A percentile compares a stretch with the other conserved stretches of the same genome.
Conservation (phyloP, 176 grass and related monocot species). For the Eremochloa ophiuroides region DNA sequence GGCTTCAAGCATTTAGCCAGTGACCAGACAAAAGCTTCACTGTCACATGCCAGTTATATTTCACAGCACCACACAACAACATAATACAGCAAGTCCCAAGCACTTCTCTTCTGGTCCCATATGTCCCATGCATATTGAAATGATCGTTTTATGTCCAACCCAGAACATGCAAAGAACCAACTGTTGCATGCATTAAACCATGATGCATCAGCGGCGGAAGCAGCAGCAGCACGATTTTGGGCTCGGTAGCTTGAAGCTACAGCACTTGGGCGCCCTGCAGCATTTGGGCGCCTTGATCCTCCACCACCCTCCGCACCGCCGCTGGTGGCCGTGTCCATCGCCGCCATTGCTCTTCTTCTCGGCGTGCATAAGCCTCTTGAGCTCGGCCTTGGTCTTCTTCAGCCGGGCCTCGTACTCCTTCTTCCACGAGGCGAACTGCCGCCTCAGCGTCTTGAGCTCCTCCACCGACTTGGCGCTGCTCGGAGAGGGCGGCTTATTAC, state of each 20-base stretch:
- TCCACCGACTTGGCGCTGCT: conserved; percentile 15
- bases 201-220: conserved; percentile 8
- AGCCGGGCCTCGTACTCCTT: conserved; percentile 42
- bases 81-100: no score
- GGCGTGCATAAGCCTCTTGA: conserved; percentile 12
- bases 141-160: neutral
- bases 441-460: conserved; percentile 38
- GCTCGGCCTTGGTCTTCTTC: conserved; percentile 30
- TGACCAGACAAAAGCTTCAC: no score
- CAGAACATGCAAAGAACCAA: neutral
- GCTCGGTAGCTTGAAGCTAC: conserved; percentile 23
- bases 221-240: conserved; percentile 1
- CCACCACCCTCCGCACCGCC: conserved; percentile 33
- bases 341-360: conserved; percentile 3
- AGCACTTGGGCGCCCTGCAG: conserved; percentile 25
- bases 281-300: conserved; percentile 21
- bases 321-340: neutral
- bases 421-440: conserved; percentile 43
- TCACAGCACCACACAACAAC: no score
- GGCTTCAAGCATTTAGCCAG: no score
- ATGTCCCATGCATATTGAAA: no score
- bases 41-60: no score
- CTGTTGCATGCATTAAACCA: neutral
- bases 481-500: no score
- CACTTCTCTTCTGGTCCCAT: no score